Evolutionary conservation across 495 filamentous ascomycete species (phyloP).

Genomic region (Lasiosphaeriaceae sp.): DNA sequence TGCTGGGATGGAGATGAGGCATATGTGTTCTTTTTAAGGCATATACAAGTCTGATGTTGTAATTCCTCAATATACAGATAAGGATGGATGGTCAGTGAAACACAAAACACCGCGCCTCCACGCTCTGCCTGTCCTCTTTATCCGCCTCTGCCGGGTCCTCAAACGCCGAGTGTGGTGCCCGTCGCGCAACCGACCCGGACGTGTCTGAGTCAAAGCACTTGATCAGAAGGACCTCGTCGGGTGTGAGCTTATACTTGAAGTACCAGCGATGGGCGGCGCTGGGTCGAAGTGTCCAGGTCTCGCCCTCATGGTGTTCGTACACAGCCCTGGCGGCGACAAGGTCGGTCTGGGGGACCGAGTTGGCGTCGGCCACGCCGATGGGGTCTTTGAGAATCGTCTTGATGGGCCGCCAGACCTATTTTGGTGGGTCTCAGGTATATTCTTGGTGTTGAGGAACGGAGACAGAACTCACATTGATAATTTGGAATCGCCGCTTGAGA

Average conservation of each 20-base stretch:
- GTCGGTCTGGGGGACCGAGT: slow-evolving; percentile 58
- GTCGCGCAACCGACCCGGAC: slow-evolving; percentile 49
- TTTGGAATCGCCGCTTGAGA: slow-evolving; percentile 59
- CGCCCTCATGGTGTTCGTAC: slow-evolving; percentile 51
- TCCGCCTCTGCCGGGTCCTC: slow-evolving; percentile 46
- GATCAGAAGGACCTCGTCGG: slow-evolving; percentile 60
- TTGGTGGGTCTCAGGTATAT: too few relatives aligned
- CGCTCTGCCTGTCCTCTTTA: slow-evolving; percentile 51
- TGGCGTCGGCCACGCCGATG: slow-evolving; percentile 57
- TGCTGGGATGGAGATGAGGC: too few relatives aligned
- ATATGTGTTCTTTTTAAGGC: too few relatives aligned
- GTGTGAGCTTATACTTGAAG: slow-evolving; percentile 65
- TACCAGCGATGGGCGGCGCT: slow-evolving; percentile 61
- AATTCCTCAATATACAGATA: too few relatives aligned
- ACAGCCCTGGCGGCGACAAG: slow-evolving; percentile 65
- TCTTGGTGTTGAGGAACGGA: background rate
- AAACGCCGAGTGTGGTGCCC: slow-evolving; percentile 63
- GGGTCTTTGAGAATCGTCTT: slow-evolving; percentile 58
- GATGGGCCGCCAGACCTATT: slow-evolving; percentile 63
- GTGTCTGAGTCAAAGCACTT: slow-evolving; percentile 70
- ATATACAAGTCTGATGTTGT: too few relatives aligned
- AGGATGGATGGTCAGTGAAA: slow-evolving; percentile 19
- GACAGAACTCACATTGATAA: slow-evolving; percentile 39
- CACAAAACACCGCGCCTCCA: slow-evolving; percentile 47
- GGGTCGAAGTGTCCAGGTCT: slow-evolving; percentile 63